phyloP scores from a whole-genome alignment of 2,329 filamentous ascomycete genomes.

The Bretziella fagacearum region DNA sequence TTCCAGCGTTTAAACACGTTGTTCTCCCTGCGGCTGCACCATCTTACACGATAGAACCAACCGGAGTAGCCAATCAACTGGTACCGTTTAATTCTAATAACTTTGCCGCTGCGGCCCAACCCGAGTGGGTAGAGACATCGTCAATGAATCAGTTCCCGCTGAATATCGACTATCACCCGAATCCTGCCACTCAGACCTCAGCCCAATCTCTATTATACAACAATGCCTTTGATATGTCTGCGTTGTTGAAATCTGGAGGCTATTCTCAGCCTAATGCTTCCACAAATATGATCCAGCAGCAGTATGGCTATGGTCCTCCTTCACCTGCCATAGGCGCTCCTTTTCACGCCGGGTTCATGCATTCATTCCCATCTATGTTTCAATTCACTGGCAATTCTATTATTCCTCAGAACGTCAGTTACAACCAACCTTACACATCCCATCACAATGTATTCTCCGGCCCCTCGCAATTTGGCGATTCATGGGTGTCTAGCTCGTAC shows the following conservation, averaged over 20 bases:
- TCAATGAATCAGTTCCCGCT: too few species aligned
- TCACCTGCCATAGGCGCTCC: conserved; percentile 14
- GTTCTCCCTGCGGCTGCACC: too few species aligned
- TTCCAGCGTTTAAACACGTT: too few species aligned
- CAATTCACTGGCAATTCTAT: background rate
- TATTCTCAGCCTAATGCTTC: background rate
- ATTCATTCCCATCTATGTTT: conserved; percentile 3
- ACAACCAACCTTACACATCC: conserved; percentile 2
- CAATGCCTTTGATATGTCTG: background rate
- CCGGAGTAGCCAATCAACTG: too few species aligned
- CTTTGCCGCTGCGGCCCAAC: too few species aligned
- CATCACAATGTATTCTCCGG: too few species aligned
- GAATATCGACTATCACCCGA: background rate
- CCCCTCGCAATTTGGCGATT: too few species aligned
- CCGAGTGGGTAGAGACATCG: too few species aligned
- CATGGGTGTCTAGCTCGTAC: too few species aligned
- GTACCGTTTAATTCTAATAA: too few species aligned
- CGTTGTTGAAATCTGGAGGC: background rate
- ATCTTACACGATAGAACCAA: too few species aligned
- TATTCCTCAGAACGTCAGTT: conserved; percentile 1
- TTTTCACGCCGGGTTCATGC: conserved; percentile 9
- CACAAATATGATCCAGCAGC: background rate
- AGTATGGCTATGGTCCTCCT: conserved; percentile 13
- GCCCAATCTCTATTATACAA: background rate
- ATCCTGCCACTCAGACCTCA: background rate